Conservation (phyloP, 352 stramenopile genomes). For the Phytophthora crassamura region DNA sequence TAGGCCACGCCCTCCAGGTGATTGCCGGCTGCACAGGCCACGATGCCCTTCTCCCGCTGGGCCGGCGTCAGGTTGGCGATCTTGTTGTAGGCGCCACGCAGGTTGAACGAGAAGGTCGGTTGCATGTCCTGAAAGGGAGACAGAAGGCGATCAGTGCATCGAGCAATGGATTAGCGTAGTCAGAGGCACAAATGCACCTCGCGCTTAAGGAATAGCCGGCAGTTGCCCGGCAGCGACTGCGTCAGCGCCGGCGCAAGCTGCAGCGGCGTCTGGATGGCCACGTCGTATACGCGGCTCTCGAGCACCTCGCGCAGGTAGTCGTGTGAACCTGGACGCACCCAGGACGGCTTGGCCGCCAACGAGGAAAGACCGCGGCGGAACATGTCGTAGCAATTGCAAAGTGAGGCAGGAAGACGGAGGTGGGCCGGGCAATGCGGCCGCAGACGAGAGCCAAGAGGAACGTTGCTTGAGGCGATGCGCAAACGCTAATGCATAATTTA, state of each 20-base stretch:
- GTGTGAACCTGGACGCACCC: conserved; percentile 71
- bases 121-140: conserved; percentile 89
- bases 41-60: conserved; percentile 83
- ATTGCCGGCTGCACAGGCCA: conserved; percentile 92
- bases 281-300: conserved; percentile 87
- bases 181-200: conserved; percentile 62
- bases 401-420: not conserved
- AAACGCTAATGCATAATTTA: too few species aligned
- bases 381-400: conserved; percentile 41
- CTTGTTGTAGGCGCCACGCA: conserved; percentile 99
- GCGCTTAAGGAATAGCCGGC: conserved; percentile 91
- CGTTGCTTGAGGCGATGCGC: conserved; percentile 4
- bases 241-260: conserved; percentile 63
- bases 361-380: conserved; percentile 44
- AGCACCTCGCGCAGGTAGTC: conserved; percentile 84
- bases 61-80: conserved; percentile 93
- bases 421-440: not conserved
- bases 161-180: not conserved
- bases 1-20: conserved; percentile 98
- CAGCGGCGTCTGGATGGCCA: conserved; percentile 80
- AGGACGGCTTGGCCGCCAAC: conserved; percentile 43
- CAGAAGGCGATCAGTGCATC: conserved; percentile 1
- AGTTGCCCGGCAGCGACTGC: conserved; percentile 58
- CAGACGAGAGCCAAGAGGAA: conserved; percentile 34
- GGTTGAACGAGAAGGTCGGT: conserved; percentile 98